Percentiles rank a stretch among this genome's conserved stretches.
Evolutionary conservation across 495 filamentous ascomycete species (phyloP).

Genomic region (Trichoderma gamsii): DNA sequence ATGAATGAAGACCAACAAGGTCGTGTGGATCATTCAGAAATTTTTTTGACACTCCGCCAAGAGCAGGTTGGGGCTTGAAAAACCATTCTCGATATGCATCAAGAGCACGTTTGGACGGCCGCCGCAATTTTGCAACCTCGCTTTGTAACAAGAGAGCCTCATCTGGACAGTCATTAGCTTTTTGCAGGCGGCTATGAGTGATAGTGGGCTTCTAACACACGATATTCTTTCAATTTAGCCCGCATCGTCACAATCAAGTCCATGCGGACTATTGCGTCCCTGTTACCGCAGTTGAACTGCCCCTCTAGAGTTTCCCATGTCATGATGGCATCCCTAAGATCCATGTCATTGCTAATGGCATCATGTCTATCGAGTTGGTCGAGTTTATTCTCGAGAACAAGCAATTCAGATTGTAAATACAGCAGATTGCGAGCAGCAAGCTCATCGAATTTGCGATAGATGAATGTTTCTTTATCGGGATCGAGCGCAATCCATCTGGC

Average conservation of each 20-base stretch:
- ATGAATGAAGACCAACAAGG: conserved; percentile 17
- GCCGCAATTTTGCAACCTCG: conserved; percentile 16
- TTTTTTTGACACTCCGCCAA: conserved; percentile 16
- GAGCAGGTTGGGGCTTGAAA: conserved; percentile 13
- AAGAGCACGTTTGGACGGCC: conserved; percentile 15
- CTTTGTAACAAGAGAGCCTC: conserved; percentile 21
- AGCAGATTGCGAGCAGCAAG: conserved; percentile 20
- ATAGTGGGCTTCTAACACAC: conserved; percentile 9
- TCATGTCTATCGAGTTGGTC: not conserved
- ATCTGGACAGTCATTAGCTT: conserved; percentile 15
- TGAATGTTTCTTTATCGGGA: conserved; percentile 20
- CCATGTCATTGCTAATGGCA: conserved; percentile 12
- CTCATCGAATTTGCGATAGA: conserved; percentile 21
- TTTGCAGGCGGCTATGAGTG: not conserved
- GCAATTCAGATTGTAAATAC: conserved; percentile 17
- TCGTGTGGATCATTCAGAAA: conserved; percentile 17
- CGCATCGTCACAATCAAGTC: conserved; percentile 14
- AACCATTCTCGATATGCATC: conserved; percentile 14
- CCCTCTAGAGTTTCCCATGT: conserved; percentile 18
- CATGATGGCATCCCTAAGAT: not conserved
- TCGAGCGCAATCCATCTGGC: conserved; percentile 19
- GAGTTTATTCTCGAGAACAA: conserved; percentile 15
- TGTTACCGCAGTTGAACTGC: not conserved
- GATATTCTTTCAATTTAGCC: conserved; percentile 20
- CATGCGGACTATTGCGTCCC: conserved; percentile 2